Percentiles rank a stretch among this genome's conserved stretches.
phyloP scores from a whole-genome alignment of 2,329 filamentous ascomycete species.

The Phyllosticta capitalensis region DNA sequence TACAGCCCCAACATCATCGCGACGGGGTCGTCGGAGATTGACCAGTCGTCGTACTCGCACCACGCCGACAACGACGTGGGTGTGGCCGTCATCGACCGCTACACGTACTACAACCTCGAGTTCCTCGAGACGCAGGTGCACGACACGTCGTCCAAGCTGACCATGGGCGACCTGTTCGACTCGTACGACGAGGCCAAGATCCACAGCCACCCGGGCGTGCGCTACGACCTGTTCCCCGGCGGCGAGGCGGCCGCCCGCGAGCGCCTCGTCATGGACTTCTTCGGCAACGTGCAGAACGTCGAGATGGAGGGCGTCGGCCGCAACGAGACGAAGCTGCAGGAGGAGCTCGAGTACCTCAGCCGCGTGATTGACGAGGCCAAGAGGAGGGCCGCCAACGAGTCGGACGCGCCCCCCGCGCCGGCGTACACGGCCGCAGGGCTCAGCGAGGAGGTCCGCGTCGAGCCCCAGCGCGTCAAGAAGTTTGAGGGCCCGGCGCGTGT shows the following conservation, averaged over 20 bases:
- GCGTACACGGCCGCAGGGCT: constrained; percentile 18
- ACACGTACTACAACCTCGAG: constrained; percentile 97
- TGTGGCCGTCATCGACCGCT: constrained; percentile 95
- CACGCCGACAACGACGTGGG: constrained; percentile 97
- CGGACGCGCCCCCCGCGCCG: constrained; percentile 13
- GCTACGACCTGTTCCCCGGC: constrained; percentile 90
- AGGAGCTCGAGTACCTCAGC: constrained; percentile 68
- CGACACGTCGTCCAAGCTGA: constrained; percentile 78
- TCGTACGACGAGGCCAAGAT: constrained; percentile 94
- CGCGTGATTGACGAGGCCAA: constrained; percentile 46
- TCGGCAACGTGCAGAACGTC: constrained; percentile 95
- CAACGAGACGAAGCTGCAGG: constrained; percentile 40
- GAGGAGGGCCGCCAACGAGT: constrained; percentile 28
- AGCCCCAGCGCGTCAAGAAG: constrained; percentile 15
- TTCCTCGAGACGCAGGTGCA: constrained; percentile 87
- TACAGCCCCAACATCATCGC: constrained; percentile 98
- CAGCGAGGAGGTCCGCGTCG: constrained; percentile 5
- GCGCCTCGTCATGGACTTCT: constrained; percentile 88
- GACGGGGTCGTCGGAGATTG: constrained; percentile 90
- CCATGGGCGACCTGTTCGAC: constrained; percentile 88
- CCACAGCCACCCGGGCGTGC: constrained; percentile 80
- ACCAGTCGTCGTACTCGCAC: constrained; percentile 94
- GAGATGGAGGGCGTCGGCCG: constrained; percentile 60
- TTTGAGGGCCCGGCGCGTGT: constrained; percentile 27
- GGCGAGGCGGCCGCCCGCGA: constrained; percentile 68